Conservation (phyloP, 2,329 filamentous ascomycete genomes). For the Leptoxyphium fumago region DNA sequence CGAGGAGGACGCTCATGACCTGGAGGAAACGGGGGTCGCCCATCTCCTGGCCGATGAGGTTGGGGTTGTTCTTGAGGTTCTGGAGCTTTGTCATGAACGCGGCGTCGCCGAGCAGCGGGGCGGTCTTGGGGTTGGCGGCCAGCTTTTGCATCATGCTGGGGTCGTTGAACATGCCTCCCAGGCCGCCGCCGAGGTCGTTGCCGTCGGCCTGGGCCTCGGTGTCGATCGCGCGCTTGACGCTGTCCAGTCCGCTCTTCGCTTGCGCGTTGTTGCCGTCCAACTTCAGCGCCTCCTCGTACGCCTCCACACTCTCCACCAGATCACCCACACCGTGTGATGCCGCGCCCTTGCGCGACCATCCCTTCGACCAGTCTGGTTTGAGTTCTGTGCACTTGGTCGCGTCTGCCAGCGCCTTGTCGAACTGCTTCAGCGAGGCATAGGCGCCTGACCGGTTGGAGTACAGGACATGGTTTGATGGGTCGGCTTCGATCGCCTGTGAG, state of each 20-base stretch:
- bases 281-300: slow-evolving; percentile 90
- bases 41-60: slow-evolving; percentile 64
- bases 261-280: slow-evolving; percentile 82
- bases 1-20: slow-evolving; percentile 84
- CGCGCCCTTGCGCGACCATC: slow-evolving; percentile 84
- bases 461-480: slow-evolving; percentile 85
- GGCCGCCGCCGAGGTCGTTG: slow-evolving; percentile 55
- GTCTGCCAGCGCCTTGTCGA: slow-evolving; percentile 70
- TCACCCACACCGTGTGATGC: slow-evolving; percentile 81
- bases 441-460: slow-evolving; percentile 91
- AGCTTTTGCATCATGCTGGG: slow-evolving; percentile 82
- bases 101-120: slow-evolving; percentile 61
- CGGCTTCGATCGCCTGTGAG: slow-evolving; percentile 76
- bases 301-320: slow-evolving; percentile 69
- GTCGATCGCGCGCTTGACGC: slow-evolving; percentile 79
- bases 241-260: slow-evolving; percentile 73
- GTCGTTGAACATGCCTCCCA: slow-evolving; percentile 92
- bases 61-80: slow-evolving; percentile 65
- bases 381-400: slow-evolving; percentile 85
- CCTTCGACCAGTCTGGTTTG: slow-evolving; percentile 97
- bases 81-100: slow-evolving; percentile 85
- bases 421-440: slow-evolving; percentile 81
- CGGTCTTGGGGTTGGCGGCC: slow-evolving; percentile 87
- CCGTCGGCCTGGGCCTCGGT: slow-evolving; percentile 52
- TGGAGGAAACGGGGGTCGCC: slow-evolving; percentile 83